phyloP scores from a whole-genome alignment of 169 alveolate genomes.

The Plasmodium vivax region DNA sequence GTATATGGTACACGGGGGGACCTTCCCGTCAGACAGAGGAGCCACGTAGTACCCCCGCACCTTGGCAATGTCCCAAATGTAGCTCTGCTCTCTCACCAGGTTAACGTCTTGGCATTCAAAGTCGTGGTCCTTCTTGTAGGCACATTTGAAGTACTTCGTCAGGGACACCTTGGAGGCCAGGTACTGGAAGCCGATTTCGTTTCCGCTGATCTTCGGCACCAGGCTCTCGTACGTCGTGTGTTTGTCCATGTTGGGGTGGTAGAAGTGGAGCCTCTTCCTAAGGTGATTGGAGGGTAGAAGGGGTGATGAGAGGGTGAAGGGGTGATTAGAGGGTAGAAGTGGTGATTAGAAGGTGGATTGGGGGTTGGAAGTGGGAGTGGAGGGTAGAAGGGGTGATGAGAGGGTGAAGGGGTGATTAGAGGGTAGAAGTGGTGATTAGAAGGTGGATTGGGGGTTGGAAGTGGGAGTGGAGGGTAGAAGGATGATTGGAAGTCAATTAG shows the following conservation, averaged over 20 bases:
- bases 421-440: neutral
- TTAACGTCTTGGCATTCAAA: slow-evolving; percentile 13
- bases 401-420: too few species aligned
- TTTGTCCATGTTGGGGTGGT: neutral
- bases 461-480: too few species aligned
- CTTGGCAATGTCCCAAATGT: slow-evolving; percentile 20
- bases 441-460: too few species aligned
- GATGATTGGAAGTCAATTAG: neutral
- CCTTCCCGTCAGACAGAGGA: neutral
- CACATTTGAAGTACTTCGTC: slow-evolving; percentile 12
- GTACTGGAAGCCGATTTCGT: slow-evolving; percentile 43
- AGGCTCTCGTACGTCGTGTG: neutral
- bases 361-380: too few species aligned
- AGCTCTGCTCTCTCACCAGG: neutral
- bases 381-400: too few species aligned
- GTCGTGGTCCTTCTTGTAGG: neutral
- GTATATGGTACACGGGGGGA: neutral
- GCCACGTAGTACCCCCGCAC: slow-evolving; percentile 43
- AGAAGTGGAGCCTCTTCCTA: neutral
- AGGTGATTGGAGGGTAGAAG: too few species aligned
- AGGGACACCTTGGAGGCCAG: neutral
- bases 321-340: neutral
- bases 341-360: neutral
- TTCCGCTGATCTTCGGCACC: slow-evolving; percentile 25
- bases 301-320: too few species aligned